Base-by-base conservation (phyloP, 73 alveolate species). In the Urostyla sp. region DNA sequence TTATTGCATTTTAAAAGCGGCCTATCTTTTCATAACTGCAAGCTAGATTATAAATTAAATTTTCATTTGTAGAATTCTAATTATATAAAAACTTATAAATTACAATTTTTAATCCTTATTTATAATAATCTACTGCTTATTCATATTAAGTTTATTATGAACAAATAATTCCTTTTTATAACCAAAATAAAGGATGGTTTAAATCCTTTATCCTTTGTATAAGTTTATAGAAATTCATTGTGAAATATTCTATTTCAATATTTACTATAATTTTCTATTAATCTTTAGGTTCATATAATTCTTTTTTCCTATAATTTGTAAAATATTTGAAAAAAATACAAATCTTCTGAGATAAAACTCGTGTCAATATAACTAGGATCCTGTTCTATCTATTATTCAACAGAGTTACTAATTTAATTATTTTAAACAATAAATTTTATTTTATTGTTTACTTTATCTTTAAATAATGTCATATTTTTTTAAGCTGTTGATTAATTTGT, bases 51-150 rank as follows among this genome's bases (percentile, higher is more conserved):
- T 69, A 69, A 15, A 69, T 10, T 32, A 69, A 48, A 15, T 37
- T 69, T 31, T 69, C 83, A 49, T 69, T 69, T 1, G 67, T 46
- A 8, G 83, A 69, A 63, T 63, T 63, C 59, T 59, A 59, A n/a
- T 27, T 15, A 31, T 2, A 59, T 27, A 18, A 31, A 21, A 32
- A 6, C n/a, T 26, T 30, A 59, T 3, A 8, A 31, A 32, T 59
- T 66, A 45, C 63, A 3, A 69, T 2, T 32, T 69, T 69, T 7
- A 69, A 28, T 27, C 83, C 83, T 49, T 69, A 40, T 49, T 48
- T 69, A 49, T 69, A 69, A 27, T 69, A 69, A 49, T 69, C 83
- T 27, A 69, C 49, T 1, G 83, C 40, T 5, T 43, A 21, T 28
- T 69, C 83, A 24, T 46, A 18, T 4, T 55, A 45, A 48, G 44